Evolutionary conservation across 495 filamentous ascomycete genomes (phyloP), one percentile per base, ranked within the genome.

Genomic region (Letharia columbiana): DNA sequence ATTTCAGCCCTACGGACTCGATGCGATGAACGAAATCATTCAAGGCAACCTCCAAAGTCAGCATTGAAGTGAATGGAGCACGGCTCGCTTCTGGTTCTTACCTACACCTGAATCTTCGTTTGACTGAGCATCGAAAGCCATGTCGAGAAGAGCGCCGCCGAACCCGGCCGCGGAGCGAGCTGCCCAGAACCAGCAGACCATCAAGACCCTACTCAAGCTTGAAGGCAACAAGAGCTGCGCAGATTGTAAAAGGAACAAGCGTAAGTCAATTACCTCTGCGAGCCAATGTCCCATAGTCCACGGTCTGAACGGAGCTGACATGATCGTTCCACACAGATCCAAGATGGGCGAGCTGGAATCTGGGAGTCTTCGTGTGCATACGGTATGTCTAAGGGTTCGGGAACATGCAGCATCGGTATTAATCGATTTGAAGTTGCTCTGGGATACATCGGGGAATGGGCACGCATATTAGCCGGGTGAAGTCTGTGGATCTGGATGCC

Each of bases 371-470:
- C 73, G 80, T 98, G 69, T 98, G 94, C 78, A 98, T 98, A 73
- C 89, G 93, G 81, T 83, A 72, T 47, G 15, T 18, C 23, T 23
- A 4, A 44, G 8, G 2, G 10, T 31, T 33, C 12, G 28, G 20
- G 41, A 20, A 31, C 15, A 35, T 28, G 31, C 41, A 66, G n/a
- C 20, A 1, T 37, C 33, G n/a, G 13, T 23, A 58, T 47, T 68
- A 23, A 49, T 42, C n/a, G 49, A 3, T 20, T 56, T 50, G 45
- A 63, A 82, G 81, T 66, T 98, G 94, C 75, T 98, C 95, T 12
- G 94, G 94, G 69, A 96, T 98, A 72, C 94, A 98, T 77, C 89
- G 94, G 71, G 91, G 92, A 56, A 97, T 98, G 91, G 94, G 94
- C 72, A 98, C 94, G 56, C 94, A 98, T 79, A 97, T 98, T 74